Conservation (phyloP, 306 rosid species). For the Carpinus fangiana region DNA sequence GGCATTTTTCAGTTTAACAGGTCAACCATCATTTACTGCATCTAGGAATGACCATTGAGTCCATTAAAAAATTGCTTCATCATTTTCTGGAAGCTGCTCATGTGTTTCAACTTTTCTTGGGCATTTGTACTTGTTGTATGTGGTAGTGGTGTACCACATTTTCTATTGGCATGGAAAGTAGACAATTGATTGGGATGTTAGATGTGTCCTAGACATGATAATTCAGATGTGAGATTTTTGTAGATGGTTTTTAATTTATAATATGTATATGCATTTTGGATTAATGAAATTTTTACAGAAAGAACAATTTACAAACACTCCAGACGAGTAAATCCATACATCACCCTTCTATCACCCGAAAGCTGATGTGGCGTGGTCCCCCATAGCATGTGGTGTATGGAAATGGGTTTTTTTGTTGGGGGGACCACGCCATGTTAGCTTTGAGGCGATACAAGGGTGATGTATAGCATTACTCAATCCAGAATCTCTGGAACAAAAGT, state of each 20-base stretch:
- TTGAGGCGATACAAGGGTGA: no score
- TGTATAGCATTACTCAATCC: no score
- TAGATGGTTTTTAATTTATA: not conserved
- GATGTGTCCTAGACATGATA: not conserved
- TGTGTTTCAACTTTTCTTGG: not conserved
- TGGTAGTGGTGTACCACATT: not conserved
- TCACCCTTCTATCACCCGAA: no score
- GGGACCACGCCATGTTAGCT: no score
- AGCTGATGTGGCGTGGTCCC: no score
- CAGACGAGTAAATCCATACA: no score
- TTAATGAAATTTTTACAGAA: no score
- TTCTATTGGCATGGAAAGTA: not conserved
- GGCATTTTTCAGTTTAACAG: not conserved
- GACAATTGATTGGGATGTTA: not conserved
- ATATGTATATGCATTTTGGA: no score
- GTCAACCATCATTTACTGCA: constrained; percentile 6
- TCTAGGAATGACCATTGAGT: constrained; percentile 7
- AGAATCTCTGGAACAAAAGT: no score
- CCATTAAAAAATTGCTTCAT: not conserved
- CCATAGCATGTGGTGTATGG: no score
- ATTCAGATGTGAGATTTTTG: not conserved
- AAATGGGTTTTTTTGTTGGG: no score
- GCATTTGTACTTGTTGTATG: not conserved
- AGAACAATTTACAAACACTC: no score
- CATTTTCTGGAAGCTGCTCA: not conserved